These are phyloP conservation scores for Pestalotiopsis sp. DNA, from an alignment of 2,329 filamentous ascomycete species.

Conservation along the genomic window DNA sequence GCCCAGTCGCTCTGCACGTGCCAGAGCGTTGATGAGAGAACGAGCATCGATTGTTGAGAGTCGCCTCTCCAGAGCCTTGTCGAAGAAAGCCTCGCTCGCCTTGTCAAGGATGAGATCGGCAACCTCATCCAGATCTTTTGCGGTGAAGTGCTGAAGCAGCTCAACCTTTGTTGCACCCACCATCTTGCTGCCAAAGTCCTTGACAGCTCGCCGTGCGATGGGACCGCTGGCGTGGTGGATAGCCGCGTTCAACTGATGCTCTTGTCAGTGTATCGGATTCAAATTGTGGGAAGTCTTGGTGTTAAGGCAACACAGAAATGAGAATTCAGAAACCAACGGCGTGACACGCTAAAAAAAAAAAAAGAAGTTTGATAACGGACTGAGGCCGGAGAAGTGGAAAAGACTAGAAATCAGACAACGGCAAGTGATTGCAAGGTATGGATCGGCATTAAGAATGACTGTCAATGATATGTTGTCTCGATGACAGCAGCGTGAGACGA, in stretches of 20 bases:
- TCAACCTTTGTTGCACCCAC: constrained; percentile 42
- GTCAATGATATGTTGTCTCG: background rate
- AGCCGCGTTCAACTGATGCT: constrained; percentile 48
- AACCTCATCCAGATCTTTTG: constrained; percentile 47
- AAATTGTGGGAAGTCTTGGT: background rate
- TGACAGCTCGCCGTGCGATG: constrained; percentile 40
- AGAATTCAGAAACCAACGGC: background rate
- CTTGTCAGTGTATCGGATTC: constrained; percentile 2
- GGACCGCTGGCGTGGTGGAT: constrained; percentile 45
- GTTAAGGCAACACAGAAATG: background rate
- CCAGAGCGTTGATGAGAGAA: constrained; percentile 58
- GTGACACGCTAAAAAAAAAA: too few species aligned
- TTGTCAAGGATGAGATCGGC: constrained; percentile 46
- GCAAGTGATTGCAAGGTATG: background rate
- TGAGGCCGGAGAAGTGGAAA: background rate
- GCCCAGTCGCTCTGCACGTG: constrained; percentile 58
- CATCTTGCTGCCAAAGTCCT: constrained; percentile 49
- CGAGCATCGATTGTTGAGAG: constrained; percentile 57
- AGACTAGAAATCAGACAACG: background rate
- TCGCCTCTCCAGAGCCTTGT: constrained; percentile 53
- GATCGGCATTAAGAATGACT: background rate
- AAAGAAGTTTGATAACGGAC: background rate
- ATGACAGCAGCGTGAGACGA: background rate
- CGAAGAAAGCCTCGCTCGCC: constrained; percentile 52
- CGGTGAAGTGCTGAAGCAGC: constrained; percentile 42